Percentiles rank a stretch among this genome's conserved stretches.
Conservation (phyloP, 1,284 basidiomycete species). For the Ganoderma boninense region DNA sequence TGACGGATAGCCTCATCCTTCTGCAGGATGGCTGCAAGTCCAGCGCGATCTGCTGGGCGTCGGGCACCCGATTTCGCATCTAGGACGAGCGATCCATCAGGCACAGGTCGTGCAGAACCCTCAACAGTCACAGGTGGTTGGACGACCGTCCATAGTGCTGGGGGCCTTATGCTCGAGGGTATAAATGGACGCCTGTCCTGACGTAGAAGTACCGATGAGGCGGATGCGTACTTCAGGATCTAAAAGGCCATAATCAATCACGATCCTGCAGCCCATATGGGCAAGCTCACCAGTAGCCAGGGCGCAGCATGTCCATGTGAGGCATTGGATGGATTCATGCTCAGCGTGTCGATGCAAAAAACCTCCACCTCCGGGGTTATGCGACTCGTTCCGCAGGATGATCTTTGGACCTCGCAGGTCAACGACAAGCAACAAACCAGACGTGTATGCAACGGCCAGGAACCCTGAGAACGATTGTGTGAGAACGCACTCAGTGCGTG, state of each 20-base stretch:
- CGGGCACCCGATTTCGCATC: conserved; percentile 64
- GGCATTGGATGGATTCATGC: conserved; percentile 49
- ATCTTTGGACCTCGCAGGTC: conserved; percentile 79
- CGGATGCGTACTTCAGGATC: conserved; percentile 65
- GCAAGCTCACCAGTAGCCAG: conserved; percentile 31
- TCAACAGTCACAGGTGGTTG: conserved; percentile 51
- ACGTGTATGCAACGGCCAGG: conserved; percentile 71
- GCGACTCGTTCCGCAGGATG: conserved; percentile 54
- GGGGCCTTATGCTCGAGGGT: conserved; percentile 53
- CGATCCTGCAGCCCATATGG: no score
- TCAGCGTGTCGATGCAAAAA: conserved; percentile 41
- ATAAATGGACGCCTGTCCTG: conserved; percentile 68
- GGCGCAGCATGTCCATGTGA: conserved; percentile 71
- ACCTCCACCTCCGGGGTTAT: conserved; percentile 41
- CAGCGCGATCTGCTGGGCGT: conserved; percentile 54
- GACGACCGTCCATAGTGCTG: conserved; percentile 58
- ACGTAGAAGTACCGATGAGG: conserved; percentile 67
- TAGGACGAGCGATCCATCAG: conserved; percentile 65
- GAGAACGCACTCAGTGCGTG: conserved; percentile 12
- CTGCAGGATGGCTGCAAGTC: conserved; percentile 47
- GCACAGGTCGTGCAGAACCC: conserved; percentile 58
- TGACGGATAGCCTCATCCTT: conserved; percentile 17
- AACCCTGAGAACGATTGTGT: conserved; percentile 61
- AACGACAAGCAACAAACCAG: conserved; percentile 67
- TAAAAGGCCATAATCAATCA: conserved; percentile 32